Percentiles rank a stretch among this genome's conserved stretches.
These are phyloP conservation scores for Erodium maritimum DNA, from an alignment of 345 rosid genomes.

Conservation along the genomic window DNA sequence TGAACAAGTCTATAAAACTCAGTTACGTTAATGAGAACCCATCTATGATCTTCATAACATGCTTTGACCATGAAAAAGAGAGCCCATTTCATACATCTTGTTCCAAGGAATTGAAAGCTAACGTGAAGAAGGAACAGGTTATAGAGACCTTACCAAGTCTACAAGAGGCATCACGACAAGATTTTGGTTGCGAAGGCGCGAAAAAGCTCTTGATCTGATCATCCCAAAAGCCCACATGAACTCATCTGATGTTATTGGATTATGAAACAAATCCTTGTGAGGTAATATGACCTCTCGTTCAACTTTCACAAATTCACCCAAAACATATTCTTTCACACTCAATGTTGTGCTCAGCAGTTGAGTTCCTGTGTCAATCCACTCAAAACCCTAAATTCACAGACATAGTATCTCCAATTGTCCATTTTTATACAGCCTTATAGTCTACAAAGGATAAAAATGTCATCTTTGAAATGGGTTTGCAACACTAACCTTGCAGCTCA, in stretches of 20 bases:
- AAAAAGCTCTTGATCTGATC: slow-evolving; percentile 15
- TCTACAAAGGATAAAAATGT: too few relatives aligned
- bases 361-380: slow-evolving; percentile 8
- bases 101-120: neutral
- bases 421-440: too few relatives aligned
- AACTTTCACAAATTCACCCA: slow-evolving; percentile 12
- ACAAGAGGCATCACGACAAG: slow-evolving; percentile 15
- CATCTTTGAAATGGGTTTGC: too few relatives aligned
- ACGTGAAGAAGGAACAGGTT: neutral
- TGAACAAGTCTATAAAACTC: too few relatives aligned
- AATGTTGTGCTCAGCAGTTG: slow-evolving; percentile 9
- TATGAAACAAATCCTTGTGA: slow-evolving; percentile 12
- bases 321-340: slow-evolving; percentile 16
- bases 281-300: slow-evolving; percentile 9
- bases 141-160: slow-evolving; percentile 12
- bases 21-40: too few relatives aligned
- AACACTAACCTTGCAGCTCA: slow-evolving; percentile 14
- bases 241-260: slow-evolving; percentile 12
- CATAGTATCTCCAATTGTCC: neutral
- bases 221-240: slow-evolving; percentile 23
- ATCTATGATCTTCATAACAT: neutral
- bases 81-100: too few relatives aligned
- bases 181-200: slow-evolving; percentile 13
- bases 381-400: neutral
- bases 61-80: neutral